Evolutionary conservation across 1,139 yeast genomes (phyloP), one percentile per base, ranked within the genome.

Genomic region (Yamadazyma kanchanaburiensis): DNA sequence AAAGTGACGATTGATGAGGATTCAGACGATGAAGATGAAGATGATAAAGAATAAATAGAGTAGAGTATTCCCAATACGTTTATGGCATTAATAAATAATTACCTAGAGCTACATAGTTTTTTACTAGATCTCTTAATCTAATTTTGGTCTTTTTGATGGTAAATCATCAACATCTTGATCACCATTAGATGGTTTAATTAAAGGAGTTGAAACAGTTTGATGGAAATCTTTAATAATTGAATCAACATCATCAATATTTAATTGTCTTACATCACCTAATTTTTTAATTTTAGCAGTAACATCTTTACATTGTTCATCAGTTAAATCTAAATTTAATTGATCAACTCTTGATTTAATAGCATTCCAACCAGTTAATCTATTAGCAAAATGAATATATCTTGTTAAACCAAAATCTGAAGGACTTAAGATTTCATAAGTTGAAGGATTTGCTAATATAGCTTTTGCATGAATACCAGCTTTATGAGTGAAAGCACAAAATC

Each of bases 381-480:
- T 73, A 38, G 80, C 79, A 45, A 74, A 74, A 49, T 74, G 79
- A 39, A 74, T 73, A 47, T 74, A 74, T 48, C 80, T 61, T 11
- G 77, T 65, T 39, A 74, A 61, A 24, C 80, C 80, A 39, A 74
- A 74, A 52, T 74, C 80, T 12, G 64, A 53, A n/a, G 80, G 80
- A 38, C 66, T 67, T 45, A 74, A 59, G 45, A 74, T 74, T 53
- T 74, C 80, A 50, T 74, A 74, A 6, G 80, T 74, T 10, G 79
- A 70, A 13, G 80, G 80, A 49, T 74, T 73, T 33, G 80, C 79
- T 44, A 74, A 63, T 28, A 74, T 74, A 27, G 79, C 79, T 52
- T 74, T 71, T 33, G 80, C 79, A 47, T 74, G 80, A 45, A 74
- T 72, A 46, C 80, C 80, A 21, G 80, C 80, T 55, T 74, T 74